Evolutionary conservation across 129 eudicot genomes (phyloP).

Genomic region (Rutidosis leptorrhynchoides): DNA sequence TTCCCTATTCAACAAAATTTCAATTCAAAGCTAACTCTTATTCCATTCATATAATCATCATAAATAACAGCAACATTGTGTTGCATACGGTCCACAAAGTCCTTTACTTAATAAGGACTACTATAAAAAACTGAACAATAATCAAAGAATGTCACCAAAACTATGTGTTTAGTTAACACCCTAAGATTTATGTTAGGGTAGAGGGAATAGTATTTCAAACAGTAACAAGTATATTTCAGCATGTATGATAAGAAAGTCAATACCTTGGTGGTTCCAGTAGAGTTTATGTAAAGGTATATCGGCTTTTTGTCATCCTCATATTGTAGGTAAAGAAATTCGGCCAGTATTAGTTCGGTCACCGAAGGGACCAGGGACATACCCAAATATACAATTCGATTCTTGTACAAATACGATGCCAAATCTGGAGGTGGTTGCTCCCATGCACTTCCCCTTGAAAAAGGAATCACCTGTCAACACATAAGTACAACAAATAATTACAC

Average conservation of each 20-base stretch:
- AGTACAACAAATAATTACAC: not conserved
- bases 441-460: constrained; percentile 68
- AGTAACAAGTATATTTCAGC: not conserved
- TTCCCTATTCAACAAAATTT: not conserved
- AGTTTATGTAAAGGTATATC: constrained; percentile 83
- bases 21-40: not conserved
- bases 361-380: constrained; percentile 82
- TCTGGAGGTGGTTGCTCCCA: constrained; percentile 97
- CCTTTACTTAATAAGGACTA: not conserved
- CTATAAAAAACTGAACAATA: no score
- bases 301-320: constrained; percentile 72
- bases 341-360: constrained; percentile 69
- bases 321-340: constrained; percentile 80
- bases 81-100: not conserved
- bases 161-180: not conserved
- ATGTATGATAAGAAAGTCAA: constrained; percentile 16
- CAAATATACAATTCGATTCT: constrained; percentile 82
- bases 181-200: not conserved
- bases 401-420: constrained; percentile 71
- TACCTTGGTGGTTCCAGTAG: constrained; percentile 94
- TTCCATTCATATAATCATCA: not conserved
- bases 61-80: not conserved
- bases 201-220: not conserved
- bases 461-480: constrained; percentile 69
- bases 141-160: not conserved